Percentiles rank a stretch among this genome's conserved stretches.
Evolutionary conservation across 164 flowering plant genomes (phyloP).

Genomic region (Dillenia suffruticosa): DNA sequence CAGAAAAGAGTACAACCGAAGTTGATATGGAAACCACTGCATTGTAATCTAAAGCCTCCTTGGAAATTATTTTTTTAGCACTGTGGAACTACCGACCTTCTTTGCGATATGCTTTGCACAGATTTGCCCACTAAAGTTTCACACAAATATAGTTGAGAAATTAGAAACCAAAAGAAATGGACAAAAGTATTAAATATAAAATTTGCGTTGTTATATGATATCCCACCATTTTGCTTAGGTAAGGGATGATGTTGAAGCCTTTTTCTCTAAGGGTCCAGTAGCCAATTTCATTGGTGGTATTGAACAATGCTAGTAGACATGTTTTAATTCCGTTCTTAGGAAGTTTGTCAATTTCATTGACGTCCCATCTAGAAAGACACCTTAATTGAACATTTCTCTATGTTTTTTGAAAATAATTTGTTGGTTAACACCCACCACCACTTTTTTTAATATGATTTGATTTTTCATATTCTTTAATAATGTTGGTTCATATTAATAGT

Average conservation of each 20-base stretch:
- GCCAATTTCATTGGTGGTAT: slow-evolving; percentile 29
- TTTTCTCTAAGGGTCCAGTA: slow-evolving; percentile 22
- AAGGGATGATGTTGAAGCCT: slow-evolving; percentile 23
- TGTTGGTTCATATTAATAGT: no score
- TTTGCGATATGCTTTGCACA: slow-evolving; percentile 35
- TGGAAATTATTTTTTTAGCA: slow-evolving; percentile 31
- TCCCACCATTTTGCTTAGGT: slow-evolving; percentile 33
- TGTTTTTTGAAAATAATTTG: no score
- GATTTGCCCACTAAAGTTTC: slow-evolving; percentile 42
- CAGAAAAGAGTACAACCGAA: slow-evolving; percentile 24
- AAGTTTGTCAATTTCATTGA: slow-evolving; percentile 26
- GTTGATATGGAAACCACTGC: slow-evolving; percentile 52
- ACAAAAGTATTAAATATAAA: background rate
- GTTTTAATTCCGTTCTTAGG: slow-evolving; percentile 40
- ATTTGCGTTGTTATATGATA: no score
- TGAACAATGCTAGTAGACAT: slow-evolving; percentile 33
- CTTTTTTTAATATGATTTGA: no score
- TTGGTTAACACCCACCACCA: no score
- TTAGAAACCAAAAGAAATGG: background rate
- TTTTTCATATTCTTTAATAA: no score
- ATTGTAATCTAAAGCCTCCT: slow-evolving; percentile 44
- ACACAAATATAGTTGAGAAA: background rate
- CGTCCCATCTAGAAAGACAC: slow-evolving; percentile 45
- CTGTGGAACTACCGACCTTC: slow-evolving; percentile 52
- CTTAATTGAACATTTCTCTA: no score